Evolutionary conservation across 176 grass and related monocot genomes (phyloP), one percentile per base, ranked within the genome.

Genomic region (Luzula sylvatica): DNA sequence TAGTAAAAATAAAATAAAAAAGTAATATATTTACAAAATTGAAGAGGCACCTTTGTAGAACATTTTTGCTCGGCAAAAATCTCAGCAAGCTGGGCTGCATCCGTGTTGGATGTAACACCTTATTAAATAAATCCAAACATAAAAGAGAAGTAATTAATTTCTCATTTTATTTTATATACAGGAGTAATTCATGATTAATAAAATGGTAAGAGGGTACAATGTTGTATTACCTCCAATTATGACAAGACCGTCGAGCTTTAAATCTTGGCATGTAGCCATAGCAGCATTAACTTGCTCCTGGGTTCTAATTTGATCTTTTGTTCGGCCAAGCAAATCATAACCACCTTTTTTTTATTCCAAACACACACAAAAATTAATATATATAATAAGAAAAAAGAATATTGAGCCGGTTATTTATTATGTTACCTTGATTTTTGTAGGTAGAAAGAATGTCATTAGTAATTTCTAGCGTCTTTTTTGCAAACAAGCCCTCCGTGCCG

Each of bases 61-160:
- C 92, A 98, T 57, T 87, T 87, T 44, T 82, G 76, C 60, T 86
- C 85, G 9, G 92, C 81, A 90, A 98, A 98, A 65, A 85, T 98
- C 53, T 98, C 92, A 20, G 92, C 85, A 73, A 98, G 92, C 51
- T 87, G 81, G 58, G 85, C 85, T 53, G 85, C 92, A 80, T 98
- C 92, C 8, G 81, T 98, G 35, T 98, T 98, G 9, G 92, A 98
- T 53, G 92, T 98, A 49, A 98, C 85, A 78, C 92, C 92, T 98
- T 67, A 35, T n/a, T n/a, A n/a, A n/a, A 82, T 41, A 66, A 66
- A 26, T 46, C 40, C 5, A 76, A 45, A 18, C 42, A 64, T 30
- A 35, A 35, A n/a, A 8, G 8, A 26, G n/a, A 47, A 14, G 27
- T 47, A 3, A 8, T 15, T 42, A 26, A 45, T 44, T 45, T 27